Evolutionary conservation across 495 filamentous ascomycete genomes (phyloP).

Genomic region (Neurospora sp.): DNA sequence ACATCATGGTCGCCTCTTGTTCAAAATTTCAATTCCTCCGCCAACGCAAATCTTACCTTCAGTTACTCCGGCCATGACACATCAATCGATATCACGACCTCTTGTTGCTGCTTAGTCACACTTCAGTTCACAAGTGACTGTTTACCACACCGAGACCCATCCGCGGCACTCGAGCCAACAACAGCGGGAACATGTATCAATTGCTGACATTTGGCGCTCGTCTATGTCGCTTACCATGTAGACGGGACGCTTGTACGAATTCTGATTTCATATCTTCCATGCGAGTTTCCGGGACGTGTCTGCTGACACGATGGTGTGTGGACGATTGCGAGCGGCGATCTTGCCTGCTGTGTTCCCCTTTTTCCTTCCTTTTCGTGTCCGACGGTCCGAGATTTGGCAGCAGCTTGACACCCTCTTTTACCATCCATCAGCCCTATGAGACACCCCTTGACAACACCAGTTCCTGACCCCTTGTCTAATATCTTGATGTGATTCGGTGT

Average conservation of each 20-base stretch:
- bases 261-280: neutral
- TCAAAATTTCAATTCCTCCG: neutral
- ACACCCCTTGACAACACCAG: neutral
- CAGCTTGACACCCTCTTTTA: neutral
- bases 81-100: neutral
- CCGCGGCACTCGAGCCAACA: neutral
- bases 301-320: too few species aligned
- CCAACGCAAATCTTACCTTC: neutral
- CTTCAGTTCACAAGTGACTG: neutral
- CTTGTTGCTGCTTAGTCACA: neutral
- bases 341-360: neutral
- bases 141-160: neutral
- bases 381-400: neutral
- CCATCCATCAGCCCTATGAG: neutral
- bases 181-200: neutral
- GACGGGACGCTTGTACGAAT: neutral
- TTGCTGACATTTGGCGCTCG: neutral
- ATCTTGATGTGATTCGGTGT: neutral
- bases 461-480: neutral
- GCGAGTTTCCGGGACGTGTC: neutral
- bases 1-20: neutral
- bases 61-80: neutral
- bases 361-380: neutral
- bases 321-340: neutral
- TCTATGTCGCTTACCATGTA: neutral